Evolutionary conservation across 1,284 basidiomycete genomes (phyloP), one percentile per base, ranked within the genome.

Genomic region (Cutaneotrichosporon sp.): DNA sequence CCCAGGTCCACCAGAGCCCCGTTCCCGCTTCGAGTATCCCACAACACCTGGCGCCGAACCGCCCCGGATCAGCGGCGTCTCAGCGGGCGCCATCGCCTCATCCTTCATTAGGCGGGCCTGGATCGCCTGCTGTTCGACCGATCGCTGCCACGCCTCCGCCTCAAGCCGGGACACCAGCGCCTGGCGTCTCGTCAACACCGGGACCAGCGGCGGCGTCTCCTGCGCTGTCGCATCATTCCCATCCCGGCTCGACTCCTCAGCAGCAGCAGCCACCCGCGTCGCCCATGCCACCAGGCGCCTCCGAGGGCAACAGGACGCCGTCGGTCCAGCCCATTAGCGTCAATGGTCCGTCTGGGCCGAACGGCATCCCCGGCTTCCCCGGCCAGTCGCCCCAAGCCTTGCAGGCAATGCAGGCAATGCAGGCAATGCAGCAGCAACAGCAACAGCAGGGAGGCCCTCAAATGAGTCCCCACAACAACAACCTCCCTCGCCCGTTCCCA

Each of bases 21-120:
- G 65, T 68, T 2, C 59, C 62, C 5, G 58, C 55, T 24, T 77
- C 75, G 4, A 69, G 69, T 55, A 52, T 78, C 27, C 76, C 76
- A 10, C 73, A 72, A 54, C 75, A 78, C 55, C 73, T 78, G 73
- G 72, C 66, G 8, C 72, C 70, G 4, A 69, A 71, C 25, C 72
- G 76, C 16, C 75, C 76, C 1, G 67, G 63, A 2, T 78, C 76
- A 5, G 67, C 74, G 6, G 70, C 74, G 1, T 75, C 74, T 2
- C 75, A 76, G 38, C 65, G 71, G 14, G 69, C 71, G 5, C 59
- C 65, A 6, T 74, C 72, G 6, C 72, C 74, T 6, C 72, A 71
- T 66, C 61, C 52, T 1, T 60, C 65, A 11, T 29, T 57, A 14
- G 55, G 55, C 8, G 43, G 60, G 25, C 58, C 58, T 11, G 59